These are phyloP conservation scores for Trypanosoma congolense DNA, from an alignment of 208 protist species.

Conservation along the genomic window DNA sequence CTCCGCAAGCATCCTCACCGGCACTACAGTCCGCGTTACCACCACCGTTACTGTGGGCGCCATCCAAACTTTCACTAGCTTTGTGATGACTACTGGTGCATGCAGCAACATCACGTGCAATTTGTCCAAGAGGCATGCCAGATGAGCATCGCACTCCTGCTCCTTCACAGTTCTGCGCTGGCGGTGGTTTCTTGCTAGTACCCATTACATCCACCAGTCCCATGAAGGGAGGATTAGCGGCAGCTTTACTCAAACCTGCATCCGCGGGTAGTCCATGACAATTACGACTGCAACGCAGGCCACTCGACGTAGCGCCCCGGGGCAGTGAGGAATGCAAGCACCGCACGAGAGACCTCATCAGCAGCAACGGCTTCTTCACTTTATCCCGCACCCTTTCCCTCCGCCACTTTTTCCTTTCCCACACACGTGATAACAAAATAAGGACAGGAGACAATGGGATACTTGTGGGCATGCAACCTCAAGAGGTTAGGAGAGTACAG, in stretches of 20 bases:
- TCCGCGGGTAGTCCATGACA: too few species aligned
- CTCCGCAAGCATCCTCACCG: background rate
- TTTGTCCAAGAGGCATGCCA: background rate
- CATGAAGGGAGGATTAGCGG: background rate
- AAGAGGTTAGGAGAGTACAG: too few species aligned
- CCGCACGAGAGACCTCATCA: background rate
- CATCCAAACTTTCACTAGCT: background rate
- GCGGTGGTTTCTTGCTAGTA: background rate
- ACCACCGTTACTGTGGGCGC: background rate
- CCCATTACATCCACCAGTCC: slow-evolving; percentile 6
- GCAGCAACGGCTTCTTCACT: background rate
- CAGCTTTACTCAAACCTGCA: background rate
- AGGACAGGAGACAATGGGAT: too few species aligned
- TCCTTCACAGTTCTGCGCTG: background rate
- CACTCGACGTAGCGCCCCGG: background rate
- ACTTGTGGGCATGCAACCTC: too few species aligned
- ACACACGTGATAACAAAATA: background rate
- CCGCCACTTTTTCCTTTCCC: background rate
- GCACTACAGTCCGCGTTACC: background rate
- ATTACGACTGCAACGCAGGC: background rate
- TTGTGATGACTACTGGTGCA: background rate
- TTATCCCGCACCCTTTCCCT: background rate
- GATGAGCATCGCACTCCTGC: background rate
- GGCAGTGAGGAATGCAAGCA: background rate
- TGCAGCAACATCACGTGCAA: slow-evolving; percentile 4